A percentile compares a stretch with the other conserved stretches of the same genome.
Evolutionary conservation across 495 filamentous ascomycete species (phyloP).

Genomic region (Aspergillus diversus): DNA sequence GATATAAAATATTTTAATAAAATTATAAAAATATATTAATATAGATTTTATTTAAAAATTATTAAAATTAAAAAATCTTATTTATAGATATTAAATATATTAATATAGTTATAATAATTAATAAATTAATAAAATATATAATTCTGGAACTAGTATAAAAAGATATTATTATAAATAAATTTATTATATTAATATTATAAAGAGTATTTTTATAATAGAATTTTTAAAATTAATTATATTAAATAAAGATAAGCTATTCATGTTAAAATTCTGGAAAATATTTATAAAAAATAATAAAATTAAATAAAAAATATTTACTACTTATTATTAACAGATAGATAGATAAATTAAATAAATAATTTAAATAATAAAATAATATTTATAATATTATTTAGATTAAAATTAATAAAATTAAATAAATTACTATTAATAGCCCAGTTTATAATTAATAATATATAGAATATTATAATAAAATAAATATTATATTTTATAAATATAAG

Average conservation of each 20-base stretch:
- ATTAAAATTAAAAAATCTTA: constrained; percentile 11
- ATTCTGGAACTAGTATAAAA: constrained; percentile 1
- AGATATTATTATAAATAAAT: not conserved
- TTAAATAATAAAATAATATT: not conserved
- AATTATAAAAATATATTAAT: constrained; percentile 2
- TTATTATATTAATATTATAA: constrained; percentile 5
- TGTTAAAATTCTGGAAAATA: constrained; percentile 3
- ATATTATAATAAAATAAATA: no score
- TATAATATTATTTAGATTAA: no score
- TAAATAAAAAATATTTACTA: not conserved
- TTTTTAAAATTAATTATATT: not conserved
- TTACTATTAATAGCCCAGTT: not conserved
- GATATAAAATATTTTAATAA: not conserved
- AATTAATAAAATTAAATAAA: not conserved
- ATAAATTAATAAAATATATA: constrained; percentile 8
- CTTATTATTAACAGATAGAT: not conserved
- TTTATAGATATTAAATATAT: constrained; percentile 8
- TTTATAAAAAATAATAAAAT: not conserved
- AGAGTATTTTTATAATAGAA: not conserved
- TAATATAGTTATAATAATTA: not conserved
- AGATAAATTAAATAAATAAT: not conserved
- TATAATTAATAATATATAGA: no score
- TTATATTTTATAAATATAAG: no score
- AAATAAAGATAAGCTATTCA: not conserved
- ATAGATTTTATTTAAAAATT: constrained; percentile 8